phyloP scores from a whole-genome alignment of 768 basidiomycete species.

The Melanogaster broomeanus region DNA sequence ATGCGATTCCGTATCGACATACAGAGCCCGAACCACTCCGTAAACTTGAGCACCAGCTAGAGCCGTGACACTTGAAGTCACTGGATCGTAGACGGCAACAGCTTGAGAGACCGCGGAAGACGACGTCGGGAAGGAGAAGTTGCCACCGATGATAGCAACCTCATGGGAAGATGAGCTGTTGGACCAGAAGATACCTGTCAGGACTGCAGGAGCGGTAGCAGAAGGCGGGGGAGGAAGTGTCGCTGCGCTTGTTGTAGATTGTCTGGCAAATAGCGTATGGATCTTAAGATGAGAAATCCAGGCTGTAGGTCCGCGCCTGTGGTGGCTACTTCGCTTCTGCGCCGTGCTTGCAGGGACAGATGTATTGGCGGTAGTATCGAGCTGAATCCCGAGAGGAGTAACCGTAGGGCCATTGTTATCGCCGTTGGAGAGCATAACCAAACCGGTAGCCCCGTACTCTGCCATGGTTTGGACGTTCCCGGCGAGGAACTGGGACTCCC shows the following conservation, averaged over 20 bases:
- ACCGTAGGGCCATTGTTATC: conserved; percentile 55
- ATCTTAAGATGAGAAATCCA: conserved; percentile 55
- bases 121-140: conserved; percentile 66
- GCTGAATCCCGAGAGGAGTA: conserved; percentile 59
- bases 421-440: conserved; percentile 77
- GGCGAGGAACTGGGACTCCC: conserved; percentile 60
- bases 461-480: conserved; percentile 61
- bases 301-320: conserved; percentile 34
- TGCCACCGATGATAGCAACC: conserved; percentile 83
- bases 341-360: conserved; percentile 32
- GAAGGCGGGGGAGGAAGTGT: conserved; percentile 58
- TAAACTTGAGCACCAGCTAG: conserved; percentile 63
- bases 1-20: conserved; percentile 60
- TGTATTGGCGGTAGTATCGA: conserved; percentile 43
- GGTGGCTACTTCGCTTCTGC: conserved; percentile 41
- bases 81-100: conserved; percentile 71
- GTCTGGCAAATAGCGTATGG: conserved; percentile 48
- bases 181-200: conserved; percentile 89
- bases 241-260: conserved; percentile 45
- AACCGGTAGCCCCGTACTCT: conserved; percentile 73
- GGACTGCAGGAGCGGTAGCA: conserved; percentile 74
- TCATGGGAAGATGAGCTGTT: conserved; percentile 69
- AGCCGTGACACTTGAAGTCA: conserved; percentile 47
- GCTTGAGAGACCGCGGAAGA: conserved; percentile 47
- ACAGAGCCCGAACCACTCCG: conserved; percentile 76